Conservation (phyloP, 2,329 filamentous ascomycete species). For the Cordyceps tenuipes region DNA sequence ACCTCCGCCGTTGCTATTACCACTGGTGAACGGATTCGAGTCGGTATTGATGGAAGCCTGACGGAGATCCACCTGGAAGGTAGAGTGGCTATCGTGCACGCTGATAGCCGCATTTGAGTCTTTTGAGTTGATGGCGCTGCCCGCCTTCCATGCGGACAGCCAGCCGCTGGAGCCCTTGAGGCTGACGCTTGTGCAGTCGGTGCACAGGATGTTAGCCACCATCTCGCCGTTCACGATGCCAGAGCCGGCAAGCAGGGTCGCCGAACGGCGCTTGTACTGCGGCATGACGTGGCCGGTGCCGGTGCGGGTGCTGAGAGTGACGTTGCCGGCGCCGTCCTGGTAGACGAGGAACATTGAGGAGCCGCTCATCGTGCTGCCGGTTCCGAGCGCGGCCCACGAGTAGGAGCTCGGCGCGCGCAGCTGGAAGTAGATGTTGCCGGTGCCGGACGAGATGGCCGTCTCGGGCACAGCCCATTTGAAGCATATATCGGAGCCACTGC, state of each 20-base stretch:
- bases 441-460: constrained; percentile 35
- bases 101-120: constrained; percentile 31
- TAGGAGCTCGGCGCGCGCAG: constrained; percentile 45
- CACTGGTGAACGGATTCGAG: constrained; percentile 41
- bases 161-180: constrained; percentile 36
- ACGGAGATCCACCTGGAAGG: constrained; percentile 41
- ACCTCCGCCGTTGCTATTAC: background rate
- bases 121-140: constrained; percentile 36
- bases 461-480: constrained; percentile 48
- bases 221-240: constrained; percentile 45
- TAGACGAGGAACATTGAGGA: constrained; percentile 58
- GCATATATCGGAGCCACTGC: constrained; percentile 35
- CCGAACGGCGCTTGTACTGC: constrained; percentile 31
- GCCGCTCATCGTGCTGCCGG: constrained; percentile 45
- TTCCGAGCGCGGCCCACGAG: constrained; percentile 51
- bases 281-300: constrained; percentile 42
- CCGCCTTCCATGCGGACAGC: constrained; percentile 48
- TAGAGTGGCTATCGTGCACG: constrained; percentile 36
- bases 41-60: constrained; percentile 38
- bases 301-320: constrained; percentile 51
- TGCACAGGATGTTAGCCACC: constrained; percentile 51
- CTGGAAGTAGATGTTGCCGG: constrained; percentile 54
- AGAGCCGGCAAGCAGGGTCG: constrained; percentile 49
- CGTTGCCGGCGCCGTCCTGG: constrained; percentile 46
- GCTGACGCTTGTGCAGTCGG: constrained; percentile 41